phyloP scores from a whole-genome alignment of 2,329 filamentous ascomycete species.

The Xylariaceae sp. region DNA sequence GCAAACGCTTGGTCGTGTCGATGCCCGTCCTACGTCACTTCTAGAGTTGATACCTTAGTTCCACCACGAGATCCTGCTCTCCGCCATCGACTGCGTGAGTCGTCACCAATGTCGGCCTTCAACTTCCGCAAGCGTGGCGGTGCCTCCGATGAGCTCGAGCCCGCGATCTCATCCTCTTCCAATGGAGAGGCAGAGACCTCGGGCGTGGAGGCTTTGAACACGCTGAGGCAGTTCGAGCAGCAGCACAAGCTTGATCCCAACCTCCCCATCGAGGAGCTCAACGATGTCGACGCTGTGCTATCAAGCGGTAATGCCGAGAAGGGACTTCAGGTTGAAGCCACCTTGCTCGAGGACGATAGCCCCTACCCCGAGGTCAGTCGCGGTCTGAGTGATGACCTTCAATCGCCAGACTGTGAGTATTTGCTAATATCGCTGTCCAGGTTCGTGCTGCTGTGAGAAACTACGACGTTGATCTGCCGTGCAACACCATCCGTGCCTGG shows the following conservation, averaged over 20 bases:
- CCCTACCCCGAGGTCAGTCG: constrained; percentile 44
- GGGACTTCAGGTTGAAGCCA: constrained; percentile 40
- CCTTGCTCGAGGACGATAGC: constrained; percentile 49
- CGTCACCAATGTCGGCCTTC: constrained; percentile 11
- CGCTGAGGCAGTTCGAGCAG: constrained; percentile 39
- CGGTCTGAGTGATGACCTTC: too few species aligned
- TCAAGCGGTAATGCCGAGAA: constrained; percentile 40
- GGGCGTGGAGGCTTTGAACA: constrained; percentile 15
- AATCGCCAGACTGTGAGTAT: too few species aligned
- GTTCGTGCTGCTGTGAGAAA: constrained; percentile 32
- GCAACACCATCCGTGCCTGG: constrained; percentile 59
- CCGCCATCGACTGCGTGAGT: too few species aligned
- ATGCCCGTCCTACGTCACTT: too few species aligned
- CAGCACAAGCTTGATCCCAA: constrained; percentile 56
- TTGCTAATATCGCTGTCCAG: neutral
- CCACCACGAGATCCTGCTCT: too few species aligned
- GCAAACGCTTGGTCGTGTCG: too few species aligned
- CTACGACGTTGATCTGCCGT: constrained; percentile 47
- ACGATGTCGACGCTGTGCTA: constrained; percentile 46
- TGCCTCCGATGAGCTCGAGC: constrained; percentile 11
- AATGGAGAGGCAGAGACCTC: constrained; percentile 14
- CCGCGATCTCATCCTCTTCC: constrained; percentile 14
- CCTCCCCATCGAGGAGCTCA: constrained; percentile 46
- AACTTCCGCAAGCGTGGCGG: constrained; percentile 19
- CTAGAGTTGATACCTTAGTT: too few species aligned